Percentiles rank a stretch among this genome's conserved stretches.
Evolutionary conservation across 1,139 yeast genomes (phyloP).

Genomic region (Waltiozyma sp.): DNA sequence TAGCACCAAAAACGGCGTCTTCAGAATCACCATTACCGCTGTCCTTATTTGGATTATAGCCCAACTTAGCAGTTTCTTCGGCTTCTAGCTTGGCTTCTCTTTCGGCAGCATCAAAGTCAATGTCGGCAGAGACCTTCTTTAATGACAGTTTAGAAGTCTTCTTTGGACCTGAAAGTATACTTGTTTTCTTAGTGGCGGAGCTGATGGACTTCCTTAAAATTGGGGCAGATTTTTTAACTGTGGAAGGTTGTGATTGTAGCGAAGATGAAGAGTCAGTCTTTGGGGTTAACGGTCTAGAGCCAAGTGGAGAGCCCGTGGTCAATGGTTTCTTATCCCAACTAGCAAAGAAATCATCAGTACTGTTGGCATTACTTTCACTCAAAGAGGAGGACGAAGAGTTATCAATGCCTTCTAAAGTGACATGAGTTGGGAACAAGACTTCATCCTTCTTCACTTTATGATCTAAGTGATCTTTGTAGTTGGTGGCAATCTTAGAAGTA

Average conservation of each 20-base stretch:
- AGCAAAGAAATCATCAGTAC: slow-evolving; percentile 77
- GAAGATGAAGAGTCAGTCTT: slow-evolving; percentile 14
- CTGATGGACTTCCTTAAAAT: slow-evolving; percentile 17
- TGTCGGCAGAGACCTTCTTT: slow-evolving; percentile 37
- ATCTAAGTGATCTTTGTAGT: slow-evolving; percentile 71
- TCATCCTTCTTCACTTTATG: slow-evolving; percentile 60
- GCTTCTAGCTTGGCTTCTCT: slow-evolving; percentile 78
- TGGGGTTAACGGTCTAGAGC: slow-evolving; percentile 23
- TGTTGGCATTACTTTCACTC: slow-evolving; percentile 27
- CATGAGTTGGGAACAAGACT: slow-evolving; percentile 51
- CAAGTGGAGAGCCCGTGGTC: slow-evolving; percentile 19
- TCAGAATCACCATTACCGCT: slow-evolving; percentile 17
- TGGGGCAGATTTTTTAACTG: slow-evolving; percentile 15
- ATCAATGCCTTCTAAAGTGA: slow-evolving; percentile 48
- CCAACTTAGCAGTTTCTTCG: slow-evolving; percentile 56
- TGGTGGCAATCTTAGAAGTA: slow-evolving; percentile 64
- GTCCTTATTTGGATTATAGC: slow-evolving; percentile 50
- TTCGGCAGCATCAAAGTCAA: slow-evolving; percentile 90
- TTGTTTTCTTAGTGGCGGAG: slow-evolving; percentile 16
- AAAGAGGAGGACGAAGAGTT: slow-evolving; percentile 25
- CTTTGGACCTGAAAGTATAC: slow-evolving; percentile 23
- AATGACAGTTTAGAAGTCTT: slow-evolving; percentile 48
- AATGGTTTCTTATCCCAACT: slow-evolving; percentile 59
- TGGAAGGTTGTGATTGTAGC: slow-evolving; percentile 3
- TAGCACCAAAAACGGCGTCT: slow-evolving; percentile 9